Evolutionary conservation across 1,139 yeast species (phyloP).

Genomic region (Scheffersomyces cryptocercus): DNA sequence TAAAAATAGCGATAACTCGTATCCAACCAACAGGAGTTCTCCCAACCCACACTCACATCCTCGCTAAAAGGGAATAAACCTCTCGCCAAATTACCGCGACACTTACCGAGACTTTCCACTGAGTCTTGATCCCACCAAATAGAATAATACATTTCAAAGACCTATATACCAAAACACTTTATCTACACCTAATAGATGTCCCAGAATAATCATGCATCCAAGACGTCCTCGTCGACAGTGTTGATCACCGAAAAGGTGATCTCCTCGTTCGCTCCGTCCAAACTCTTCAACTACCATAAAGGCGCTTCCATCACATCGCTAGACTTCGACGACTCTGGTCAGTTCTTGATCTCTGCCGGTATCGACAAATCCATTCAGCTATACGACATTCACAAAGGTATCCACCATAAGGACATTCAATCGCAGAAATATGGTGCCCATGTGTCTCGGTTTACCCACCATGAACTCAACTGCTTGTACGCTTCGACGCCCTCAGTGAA

Average conservation of each 20-base stretch:
- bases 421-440: constrained; percentile 94
- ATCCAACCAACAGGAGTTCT: too few relatives aligned
- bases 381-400: constrained; percentile 75
- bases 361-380: constrained; percentile 82
- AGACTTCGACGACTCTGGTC: constrained; percentile 86
- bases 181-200: too few relatives aligned
- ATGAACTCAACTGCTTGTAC: constrained; percentile 70
- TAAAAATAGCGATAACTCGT: too few relatives aligned
- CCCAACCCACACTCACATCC: too few relatives aligned
- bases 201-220: too few relatives aligned
- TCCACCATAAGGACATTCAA: constrained; percentile 62
- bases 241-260: constrained; percentile 46
- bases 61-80: too few relatives aligned
- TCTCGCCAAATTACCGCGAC: too few relatives aligned
- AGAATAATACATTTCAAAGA: too few relatives aligned
- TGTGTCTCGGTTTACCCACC: constrained; percentile 81
- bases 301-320: constrained; percentile 71
- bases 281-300: constrained; percentile 58
- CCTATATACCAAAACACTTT: too few relatives aligned
- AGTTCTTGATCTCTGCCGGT: constrained; percentile 73
- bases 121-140: too few relatives aligned
- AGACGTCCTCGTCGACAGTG: constrained; percentile 18
- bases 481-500: constrained; percentile 63
- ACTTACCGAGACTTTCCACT: too few relatives aligned
- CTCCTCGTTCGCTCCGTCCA: constrained; percentile 54